Conservation (phyloP, 306 rosid species). For the Fragaria nilgerrensis region DNA sequence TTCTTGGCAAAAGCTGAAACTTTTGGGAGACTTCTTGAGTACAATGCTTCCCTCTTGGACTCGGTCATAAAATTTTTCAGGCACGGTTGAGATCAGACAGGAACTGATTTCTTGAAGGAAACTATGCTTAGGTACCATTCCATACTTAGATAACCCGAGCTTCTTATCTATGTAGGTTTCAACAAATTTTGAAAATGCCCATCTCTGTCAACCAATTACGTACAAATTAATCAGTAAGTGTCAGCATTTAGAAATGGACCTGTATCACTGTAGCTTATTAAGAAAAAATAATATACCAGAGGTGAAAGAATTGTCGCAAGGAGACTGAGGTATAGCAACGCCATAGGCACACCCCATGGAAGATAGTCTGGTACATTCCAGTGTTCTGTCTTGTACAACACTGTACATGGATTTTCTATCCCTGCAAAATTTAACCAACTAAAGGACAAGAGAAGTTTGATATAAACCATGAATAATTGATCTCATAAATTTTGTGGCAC, state of each 20-base stretch:
- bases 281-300: conserved; percentile 31
- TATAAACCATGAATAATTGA: neutral
- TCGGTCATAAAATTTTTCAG: conserved; percentile 51
- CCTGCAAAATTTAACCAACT: conserved; percentile 34
- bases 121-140: conserved; percentile 68
- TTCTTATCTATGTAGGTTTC: conserved; percentile 49
- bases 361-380: conserved; percentile 56
- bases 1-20: conserved; percentile 46
- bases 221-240: neutral
- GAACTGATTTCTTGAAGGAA: conserved; percentile 46
- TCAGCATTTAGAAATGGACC: neutral
- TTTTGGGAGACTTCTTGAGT: conserved; percentile 39
- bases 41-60: conserved; percentile 64
- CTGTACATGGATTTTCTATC: conserved; percentile 47
- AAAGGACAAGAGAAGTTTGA: neutral
- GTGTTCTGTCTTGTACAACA: conserved; percentile 50
- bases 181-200: conserved; percentile 59
- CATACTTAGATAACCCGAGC: conserved; percentile 44
- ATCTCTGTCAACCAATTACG: conserved; percentile 34
- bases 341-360: conserved; percentile 69
- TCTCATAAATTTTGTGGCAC: neutral
- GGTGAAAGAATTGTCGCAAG: conserved; percentile 61
- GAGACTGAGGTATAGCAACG: conserved; percentile 46
- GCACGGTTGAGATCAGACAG: conserved; percentile 42
- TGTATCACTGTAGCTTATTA: neutral